Conservation (phyloP, 1,284 basidiomycete species). For the Rhodotorula sp. region DNA sequence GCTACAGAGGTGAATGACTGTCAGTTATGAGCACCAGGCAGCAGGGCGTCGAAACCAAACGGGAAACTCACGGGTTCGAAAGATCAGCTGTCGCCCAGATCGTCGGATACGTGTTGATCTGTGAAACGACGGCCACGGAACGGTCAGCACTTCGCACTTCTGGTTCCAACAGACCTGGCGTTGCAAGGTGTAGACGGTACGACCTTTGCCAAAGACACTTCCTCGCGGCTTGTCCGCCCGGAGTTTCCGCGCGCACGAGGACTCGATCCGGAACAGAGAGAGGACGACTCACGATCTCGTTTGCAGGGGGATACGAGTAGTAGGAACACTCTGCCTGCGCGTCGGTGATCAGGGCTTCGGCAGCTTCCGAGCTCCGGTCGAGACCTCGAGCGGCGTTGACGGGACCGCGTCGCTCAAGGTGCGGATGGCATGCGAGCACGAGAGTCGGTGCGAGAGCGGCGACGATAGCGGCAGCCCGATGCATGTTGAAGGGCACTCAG, state of each 20-base stretch:
- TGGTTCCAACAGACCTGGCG: background rate
- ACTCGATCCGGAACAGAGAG: background rate
- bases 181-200: background rate
- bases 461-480: background rate
- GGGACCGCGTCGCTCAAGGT: background rate
- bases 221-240: background rate
- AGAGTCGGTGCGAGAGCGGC: background rate
- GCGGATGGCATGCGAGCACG: background rate
- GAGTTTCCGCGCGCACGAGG: background rate
- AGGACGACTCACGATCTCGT: slow-evolving; percentile 11
- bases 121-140: background rate
- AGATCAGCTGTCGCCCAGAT: slow-evolving; percentile 27
- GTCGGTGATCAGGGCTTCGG: slow-evolving; percentile 16
- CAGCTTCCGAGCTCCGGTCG: slow-evolving; percentile 18
- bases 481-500: background rate
- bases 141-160: background rate
- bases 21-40: no score
- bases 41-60: background rate
- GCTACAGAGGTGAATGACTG: background rate
- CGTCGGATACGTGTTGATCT: slow-evolving; percentile 21
- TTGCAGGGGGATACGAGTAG: slow-evolving; percentile 20
- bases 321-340: slow-evolving; percentile 10
- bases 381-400: slow-evolving; percentile 5
- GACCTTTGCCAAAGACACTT: background rate
- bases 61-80: slow-evolving; percentile 13